Evolutionary conservation across 805 yeast species (phyloP).

Genomic region (Saccharomycopsis fodiens): DNA sequence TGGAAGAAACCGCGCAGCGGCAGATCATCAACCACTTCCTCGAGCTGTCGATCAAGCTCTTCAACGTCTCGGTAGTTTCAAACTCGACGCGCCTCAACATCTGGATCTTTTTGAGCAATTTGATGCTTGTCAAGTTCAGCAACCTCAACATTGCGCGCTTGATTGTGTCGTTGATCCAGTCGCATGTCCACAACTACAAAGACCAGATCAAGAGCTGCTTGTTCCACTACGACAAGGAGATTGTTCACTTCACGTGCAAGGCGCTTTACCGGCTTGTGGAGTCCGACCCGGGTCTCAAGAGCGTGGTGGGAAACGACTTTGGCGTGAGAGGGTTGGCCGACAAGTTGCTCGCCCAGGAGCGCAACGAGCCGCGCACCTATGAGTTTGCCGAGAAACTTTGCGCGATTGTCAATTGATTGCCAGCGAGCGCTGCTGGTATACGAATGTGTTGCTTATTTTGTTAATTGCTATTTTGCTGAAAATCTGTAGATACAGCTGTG

Average conservation of each 20-base stretch:
- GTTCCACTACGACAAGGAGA: slow-evolving; percentile 2
- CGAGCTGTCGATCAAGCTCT: not conserved
- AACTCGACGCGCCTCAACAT: not conserved
- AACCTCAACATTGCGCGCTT: not conserved
- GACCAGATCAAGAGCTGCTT: slow-evolving; percentile 1
- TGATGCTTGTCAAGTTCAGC: slow-evolving; percentile 1
- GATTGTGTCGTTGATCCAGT: not conserved
- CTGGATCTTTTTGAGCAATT: slow-evolving; percentile 1
- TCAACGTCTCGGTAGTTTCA: not conserved
- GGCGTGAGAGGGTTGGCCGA: not conserved
- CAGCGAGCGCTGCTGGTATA: too few relatives aligned
- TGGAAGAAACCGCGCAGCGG: not conserved
- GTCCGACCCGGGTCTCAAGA: not conserved
- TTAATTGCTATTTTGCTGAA: too few relatives aligned
- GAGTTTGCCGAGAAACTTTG: not conserved
- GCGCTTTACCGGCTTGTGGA: not conserved
- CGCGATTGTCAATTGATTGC: not conserved
- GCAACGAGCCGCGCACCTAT: not conserved
- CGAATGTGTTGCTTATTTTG: too few relatives aligned
- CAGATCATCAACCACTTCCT: slow-evolving; percentile 1
- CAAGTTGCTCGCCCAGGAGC: not conserved
- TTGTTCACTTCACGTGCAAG: not conserved
- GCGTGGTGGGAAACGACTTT: not conserved
- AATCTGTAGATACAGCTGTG: too few relatives aligned
- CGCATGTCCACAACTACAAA: not conserved